A percentile compares a stretch with the other conserved stretches of the same genome.
Conservation (phyloP, 805 yeast species). For the Hanseniaspora thailandica region DNA sequence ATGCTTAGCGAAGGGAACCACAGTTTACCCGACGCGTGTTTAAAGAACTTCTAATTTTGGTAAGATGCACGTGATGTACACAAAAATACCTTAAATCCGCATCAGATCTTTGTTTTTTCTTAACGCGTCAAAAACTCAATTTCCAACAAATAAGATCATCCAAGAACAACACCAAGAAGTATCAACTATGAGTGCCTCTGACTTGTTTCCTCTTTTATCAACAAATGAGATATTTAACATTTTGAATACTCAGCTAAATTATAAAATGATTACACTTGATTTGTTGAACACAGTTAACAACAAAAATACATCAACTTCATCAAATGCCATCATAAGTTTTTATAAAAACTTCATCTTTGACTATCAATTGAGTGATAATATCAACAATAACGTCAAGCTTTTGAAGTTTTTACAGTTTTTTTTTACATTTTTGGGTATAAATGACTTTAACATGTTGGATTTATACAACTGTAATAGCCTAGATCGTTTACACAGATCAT, state of each 20-base stretch:
- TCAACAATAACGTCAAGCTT: not conserved
- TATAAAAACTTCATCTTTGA: slow-evolving; percentile 13
- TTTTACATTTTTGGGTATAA: slow-evolving; percentile 6
- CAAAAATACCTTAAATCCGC: no score
- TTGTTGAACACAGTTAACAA: not conserved
- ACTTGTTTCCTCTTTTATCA: slow-evolving; percentile 8
- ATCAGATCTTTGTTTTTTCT: no score
- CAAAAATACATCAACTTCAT: not conserved
- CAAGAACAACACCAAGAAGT: not conserved
- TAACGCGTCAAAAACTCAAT: not conserved
- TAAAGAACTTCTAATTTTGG: no score
- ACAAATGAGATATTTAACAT: slow-evolving; percentile 8
- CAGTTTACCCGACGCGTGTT: no score
- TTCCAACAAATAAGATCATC: not conserved
- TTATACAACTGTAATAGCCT: slow-evolving; percentile 3
- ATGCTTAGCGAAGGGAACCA: no score
- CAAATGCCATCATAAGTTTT: not conserved
- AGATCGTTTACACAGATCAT: slow-evolving; percentile 1
- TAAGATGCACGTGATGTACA: no score
- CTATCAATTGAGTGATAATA: not conserved
- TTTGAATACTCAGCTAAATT: slow-evolving; percentile 7
- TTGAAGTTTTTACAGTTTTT: slow-evolving; percentile 5
- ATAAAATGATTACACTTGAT: slow-evolving; percentile 6
- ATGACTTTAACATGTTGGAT: slow-evolving; percentile 7
- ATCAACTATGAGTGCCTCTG: not conserved